These are phyloP conservation scores for Baudoinia panamericana DNA, from an alignment of 495 filamentous ascomycete genomes.

Conservation along the genomic window DNA sequence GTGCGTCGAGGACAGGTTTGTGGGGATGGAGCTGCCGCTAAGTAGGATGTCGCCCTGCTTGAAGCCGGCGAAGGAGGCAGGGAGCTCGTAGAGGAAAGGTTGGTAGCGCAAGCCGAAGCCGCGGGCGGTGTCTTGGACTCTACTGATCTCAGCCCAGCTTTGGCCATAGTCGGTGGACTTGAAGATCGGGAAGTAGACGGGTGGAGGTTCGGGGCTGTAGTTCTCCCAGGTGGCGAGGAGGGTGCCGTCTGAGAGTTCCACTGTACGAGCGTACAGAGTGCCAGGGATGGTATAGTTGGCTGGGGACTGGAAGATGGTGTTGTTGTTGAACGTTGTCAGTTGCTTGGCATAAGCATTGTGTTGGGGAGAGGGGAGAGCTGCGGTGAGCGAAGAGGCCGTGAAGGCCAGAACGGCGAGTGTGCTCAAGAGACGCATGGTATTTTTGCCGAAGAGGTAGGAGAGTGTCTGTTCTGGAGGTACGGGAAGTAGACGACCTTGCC, in stretches of 20 bases:
- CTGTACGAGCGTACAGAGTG: slow-evolving; percentile 41
- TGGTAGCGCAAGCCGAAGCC: slow-evolving; percentile 54
- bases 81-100: slow-evolving; percentile 51
- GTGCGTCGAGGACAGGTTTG: slow-evolving; percentile 46
- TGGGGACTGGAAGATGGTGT: slow-evolving; percentile 34
- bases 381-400: no score
- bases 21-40: slow-evolving; percentile 50
- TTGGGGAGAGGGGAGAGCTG: no score
- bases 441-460: no score
- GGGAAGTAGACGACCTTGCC: no score
- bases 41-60: slow-evolving; percentile 47
- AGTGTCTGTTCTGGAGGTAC: no score
- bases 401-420: no score
- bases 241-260: slow-evolving; percentile 36
- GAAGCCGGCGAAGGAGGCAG: slow-evolving; percentile 42
- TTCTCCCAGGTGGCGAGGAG: slow-evolving; percentile 56
- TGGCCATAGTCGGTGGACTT: slow-evolving; percentile 46
- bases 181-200: slow-evolving; percentile 53
- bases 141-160: slow-evolving; percentile 49
- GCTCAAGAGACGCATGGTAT: no score
- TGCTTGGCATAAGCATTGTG: no score
- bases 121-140: slow-evolving; percentile 49
- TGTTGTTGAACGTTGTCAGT: slow-evolving; percentile 29
- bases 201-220: slow-evolving; percentile 26
- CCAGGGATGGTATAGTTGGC: slow-evolving; percentile 34